A percentile compares a stretch with the other conserved stretches of the same genome.
Conservation (phyloP, 805 yeast genomes). For the Danielia oregonensis region DNA sequence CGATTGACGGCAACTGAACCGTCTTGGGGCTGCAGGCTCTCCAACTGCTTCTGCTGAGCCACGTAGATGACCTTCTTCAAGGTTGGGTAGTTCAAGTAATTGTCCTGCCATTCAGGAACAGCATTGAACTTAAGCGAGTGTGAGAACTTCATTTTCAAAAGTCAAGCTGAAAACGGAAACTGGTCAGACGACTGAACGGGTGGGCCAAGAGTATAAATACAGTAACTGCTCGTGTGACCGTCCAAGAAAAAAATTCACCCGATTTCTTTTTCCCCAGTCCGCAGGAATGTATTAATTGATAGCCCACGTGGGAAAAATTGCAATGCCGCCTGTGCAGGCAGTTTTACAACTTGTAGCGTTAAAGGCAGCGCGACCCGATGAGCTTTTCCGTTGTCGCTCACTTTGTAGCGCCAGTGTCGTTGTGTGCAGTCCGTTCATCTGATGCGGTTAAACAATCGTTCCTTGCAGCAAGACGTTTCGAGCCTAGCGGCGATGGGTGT, state of each 20-base stretch:
- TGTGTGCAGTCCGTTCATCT: too few species aligned
- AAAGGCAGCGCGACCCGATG: too few species aligned
- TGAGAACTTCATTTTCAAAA: slow-evolving; percentile 41
- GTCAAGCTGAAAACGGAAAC: background rate
- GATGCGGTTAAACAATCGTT: too few species aligned
- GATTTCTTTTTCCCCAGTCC: background rate
- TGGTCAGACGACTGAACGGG: background rate
- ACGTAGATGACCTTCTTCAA: slow-evolving; percentile 55
- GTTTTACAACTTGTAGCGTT: too few species aligned
- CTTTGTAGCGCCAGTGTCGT: too few species aligned
- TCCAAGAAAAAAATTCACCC: background rate
- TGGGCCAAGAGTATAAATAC: background rate
- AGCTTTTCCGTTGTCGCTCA: too few species aligned
- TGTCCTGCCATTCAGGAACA: slow-evolving; percentile 53
- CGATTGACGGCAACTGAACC: slow-evolving; percentile 19
- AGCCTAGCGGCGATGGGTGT: too few species aligned
- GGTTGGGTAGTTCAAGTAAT: slow-evolving; percentile 42
- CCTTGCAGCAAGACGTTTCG: too few species aligned
- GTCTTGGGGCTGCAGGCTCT: slow-evolving; percentile 21
- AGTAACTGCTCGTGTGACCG: slow-evolving; percentile 7
- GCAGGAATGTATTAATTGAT: background rate
- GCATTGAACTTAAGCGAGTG: slow-evolving; percentile 49
- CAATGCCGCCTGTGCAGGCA: too few species aligned
- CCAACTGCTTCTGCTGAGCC: slow-evolving; percentile 42
- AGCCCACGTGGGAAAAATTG: background rate